Conservation (phyloP, 345 rosid species). For the Citrus sp. region DNA sequence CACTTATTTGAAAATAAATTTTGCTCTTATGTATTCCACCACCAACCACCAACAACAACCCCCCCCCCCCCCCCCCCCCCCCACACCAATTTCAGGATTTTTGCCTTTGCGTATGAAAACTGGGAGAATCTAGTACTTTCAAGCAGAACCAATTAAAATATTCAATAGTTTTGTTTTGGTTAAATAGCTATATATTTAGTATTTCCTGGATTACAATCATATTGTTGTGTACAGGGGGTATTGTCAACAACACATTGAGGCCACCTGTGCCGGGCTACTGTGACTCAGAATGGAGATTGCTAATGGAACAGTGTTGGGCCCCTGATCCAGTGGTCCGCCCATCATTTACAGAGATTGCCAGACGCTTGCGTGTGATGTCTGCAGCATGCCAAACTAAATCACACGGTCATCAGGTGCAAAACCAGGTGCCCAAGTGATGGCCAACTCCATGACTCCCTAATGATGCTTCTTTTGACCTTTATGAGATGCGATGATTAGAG, state of each 20-base stretch:
- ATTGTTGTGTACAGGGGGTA: constrained; percentile 51
- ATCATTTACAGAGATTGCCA: constrained; percentile 73
- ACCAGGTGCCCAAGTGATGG: constrained; percentile 24
- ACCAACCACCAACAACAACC: no score
- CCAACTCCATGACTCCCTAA: not conserved
- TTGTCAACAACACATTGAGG: constrained; percentile 76
- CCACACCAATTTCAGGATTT: not conserved
- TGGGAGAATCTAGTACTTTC: not conserved
- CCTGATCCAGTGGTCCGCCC: constrained; percentile 78
- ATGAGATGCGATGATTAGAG: not conserved
- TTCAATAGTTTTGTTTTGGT: not conserved
- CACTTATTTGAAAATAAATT: not conserved
- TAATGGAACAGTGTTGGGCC: constrained; percentile 93
- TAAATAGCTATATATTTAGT: not conserved
- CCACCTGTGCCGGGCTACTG: constrained; percentile 68
- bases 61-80: no score
- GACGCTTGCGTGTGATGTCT: constrained; percentile 68
- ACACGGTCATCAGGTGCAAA: constrained; percentile 28
- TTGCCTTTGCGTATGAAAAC: not conserved
- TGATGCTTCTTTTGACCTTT: not conserved
- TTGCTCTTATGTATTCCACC: not conserved
- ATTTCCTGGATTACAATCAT: not conserved
- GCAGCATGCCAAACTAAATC: constrained; percentile 43
- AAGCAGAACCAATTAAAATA: not conserved
- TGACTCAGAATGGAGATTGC: constrained; percentile 71